Evolutionary conservation across 192 early-diverging fungal species (phyloP).

Genomic region (Coemansia sp.): DNA sequence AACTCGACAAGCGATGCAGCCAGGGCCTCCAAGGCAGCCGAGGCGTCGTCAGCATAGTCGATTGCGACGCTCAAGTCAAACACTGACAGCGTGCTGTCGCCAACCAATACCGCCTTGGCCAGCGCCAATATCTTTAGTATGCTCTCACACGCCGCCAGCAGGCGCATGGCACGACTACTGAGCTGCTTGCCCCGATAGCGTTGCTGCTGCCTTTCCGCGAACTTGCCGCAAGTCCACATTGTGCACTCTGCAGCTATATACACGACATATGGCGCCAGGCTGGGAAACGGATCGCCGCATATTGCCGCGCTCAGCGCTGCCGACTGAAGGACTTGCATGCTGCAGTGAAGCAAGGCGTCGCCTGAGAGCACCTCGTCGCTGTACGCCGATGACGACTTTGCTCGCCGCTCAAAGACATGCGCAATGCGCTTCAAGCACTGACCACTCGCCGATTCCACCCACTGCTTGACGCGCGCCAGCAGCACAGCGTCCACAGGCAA

Average conservation of each 20-base stretch:
- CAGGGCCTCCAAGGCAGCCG: conserved; percentile 24
- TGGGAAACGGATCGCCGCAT: conserved; percentile 32
- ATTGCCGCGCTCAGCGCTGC: conserved; percentile 24
- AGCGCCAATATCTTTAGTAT: conserved; percentile 36
- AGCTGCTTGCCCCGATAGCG: conserved; percentile 20
- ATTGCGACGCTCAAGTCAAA: conserved; percentile 12
- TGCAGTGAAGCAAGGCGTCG: conserved; percentile 23
- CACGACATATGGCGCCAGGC: conserved; percentile 27
- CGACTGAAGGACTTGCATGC: conserved; percentile 38
- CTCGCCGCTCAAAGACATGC: conserved; percentile 31
- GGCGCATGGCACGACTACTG: conserved; percentile 40
- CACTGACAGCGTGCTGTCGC: neutral
- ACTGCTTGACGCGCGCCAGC: conserved; percentile 31
- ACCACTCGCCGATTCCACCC: conserved; percentile 31
- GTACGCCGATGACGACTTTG: conserved; percentile 36
- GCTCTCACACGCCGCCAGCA: conserved; percentile 33
- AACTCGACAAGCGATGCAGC: conserved; percentile 44
- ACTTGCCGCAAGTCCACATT: conserved; percentile 27
- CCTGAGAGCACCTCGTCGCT: conserved; percentile 28
- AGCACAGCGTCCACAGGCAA: conserved; percentile 37
- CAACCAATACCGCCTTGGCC: conserved; percentile 14
- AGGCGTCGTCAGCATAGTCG: conserved; percentile 9
- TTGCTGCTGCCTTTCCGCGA: neutral
- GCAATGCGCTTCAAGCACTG: conserved; percentile 35
- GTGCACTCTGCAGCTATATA: conserved; percentile 45